These are phyloP conservation scores for Solanum ahanhuiri DNA, from an alignment of 257 asterid species.

Conservation along the genomic window DNA sequence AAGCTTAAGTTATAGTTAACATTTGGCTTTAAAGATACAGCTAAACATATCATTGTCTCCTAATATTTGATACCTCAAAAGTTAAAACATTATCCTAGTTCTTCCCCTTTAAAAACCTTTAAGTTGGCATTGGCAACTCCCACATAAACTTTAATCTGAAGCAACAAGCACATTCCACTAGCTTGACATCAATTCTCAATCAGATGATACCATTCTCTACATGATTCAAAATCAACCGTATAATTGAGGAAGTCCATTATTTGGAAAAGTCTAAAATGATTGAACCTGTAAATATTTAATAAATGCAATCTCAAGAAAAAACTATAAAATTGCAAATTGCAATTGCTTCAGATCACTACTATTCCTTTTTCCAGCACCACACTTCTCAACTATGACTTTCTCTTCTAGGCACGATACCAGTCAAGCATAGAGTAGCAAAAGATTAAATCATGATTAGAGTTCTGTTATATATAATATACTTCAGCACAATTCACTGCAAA, in stretches of 20 bases:
- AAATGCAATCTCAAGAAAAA: background rate
- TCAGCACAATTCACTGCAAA: background rate
- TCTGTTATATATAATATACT: background rate
- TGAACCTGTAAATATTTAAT: background rate
- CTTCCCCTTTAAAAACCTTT: background rate
- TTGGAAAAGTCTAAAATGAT: background rate
- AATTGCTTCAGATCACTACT: background rate
- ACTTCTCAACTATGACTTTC: background rate
- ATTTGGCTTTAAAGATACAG: background rate
- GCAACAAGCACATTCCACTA: background rate
- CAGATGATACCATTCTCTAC: background rate
- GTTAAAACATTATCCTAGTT: background rate
- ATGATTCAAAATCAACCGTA: background rate
- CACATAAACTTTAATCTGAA: background rate
- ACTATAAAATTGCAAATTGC: background rate
- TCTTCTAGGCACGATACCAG: background rate
- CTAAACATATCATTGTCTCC: background rate
- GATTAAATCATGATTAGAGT: background rate
- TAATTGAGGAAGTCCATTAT: background rate
- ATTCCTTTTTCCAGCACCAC: background rate
- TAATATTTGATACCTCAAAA: background rate
- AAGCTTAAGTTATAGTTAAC: background rate
- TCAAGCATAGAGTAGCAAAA: background rate
- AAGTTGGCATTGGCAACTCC: background rate
- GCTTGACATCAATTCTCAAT: background rate